Base-by-base conservation (phyloP, 371 early-diverging fungal species). In the Mucor indicus region DNA sequence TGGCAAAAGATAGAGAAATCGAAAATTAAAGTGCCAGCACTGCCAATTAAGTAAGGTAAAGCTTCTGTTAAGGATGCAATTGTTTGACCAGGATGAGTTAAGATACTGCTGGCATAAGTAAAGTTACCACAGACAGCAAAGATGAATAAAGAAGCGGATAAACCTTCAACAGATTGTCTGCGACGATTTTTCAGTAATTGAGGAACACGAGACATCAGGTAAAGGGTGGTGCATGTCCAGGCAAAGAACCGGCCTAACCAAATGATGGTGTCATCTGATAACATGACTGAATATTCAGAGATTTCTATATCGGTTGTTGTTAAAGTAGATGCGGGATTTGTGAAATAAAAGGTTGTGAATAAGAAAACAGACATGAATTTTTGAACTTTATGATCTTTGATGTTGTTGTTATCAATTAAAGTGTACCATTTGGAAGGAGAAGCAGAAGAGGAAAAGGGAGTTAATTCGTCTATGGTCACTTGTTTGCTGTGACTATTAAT, bases 71-170 rank as follows among this genome's bases (percentile, higher is more conserved):
- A 30, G 11, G 63, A 54, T 24, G 39, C 60, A 25, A 50, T 27
- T 3, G 67, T 55, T 4, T 70, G 67, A 2, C 74, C 72, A 11
- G 75, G 72, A 47, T 70, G 64, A 30, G 62, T 60, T n/a, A 84
- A 53, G 38, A 89, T 80, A 31, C 79, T 79, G 5, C 60, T 29
- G 3, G 84, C 66, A 55, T 89, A 89, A 6, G 80, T 75, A 9
- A 83, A 43, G 49, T 89, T 89, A 2, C 84, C 89, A 52, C 73
- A 59, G 2, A 75, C 79, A 0, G 89, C 87, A 64, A 75, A 84
- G 30, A 74, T 59, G 62, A 89, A 87, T 75, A 89, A 75, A 19
- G 77, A 55, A 17, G 83, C 72, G 2, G 84, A 77, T 8, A 89
- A 57, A 1, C 86, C 86, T 43, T 81, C 72, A 6, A 79, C 76